Base-by-base conservation (phyloP, 2,329 filamentous ascomycete genomes). In the Paecilomyces variotii region DNA sequence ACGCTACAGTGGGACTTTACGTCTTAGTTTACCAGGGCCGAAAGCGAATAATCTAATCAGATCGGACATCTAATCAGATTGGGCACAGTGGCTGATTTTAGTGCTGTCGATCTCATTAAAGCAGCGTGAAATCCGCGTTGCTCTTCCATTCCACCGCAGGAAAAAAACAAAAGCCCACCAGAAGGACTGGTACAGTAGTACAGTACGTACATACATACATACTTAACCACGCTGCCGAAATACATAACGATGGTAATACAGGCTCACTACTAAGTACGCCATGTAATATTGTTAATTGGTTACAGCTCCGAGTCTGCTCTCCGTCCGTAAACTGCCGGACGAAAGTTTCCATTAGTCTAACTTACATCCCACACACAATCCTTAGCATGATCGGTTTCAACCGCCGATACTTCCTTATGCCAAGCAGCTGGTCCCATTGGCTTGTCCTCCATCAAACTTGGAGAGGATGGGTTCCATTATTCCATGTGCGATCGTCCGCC, bases 11-110 rank as follows among this genome's bases (percentile, higher is more conserved):
- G 39, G 39, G n/a, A 45, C 39, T n/a, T 45, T 45, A 32, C 30
- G 30, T 19, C 30, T 32, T 32, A 10, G 39, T 19, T 19, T 19
- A 19, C 19, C 3, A 32, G 9, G 5, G 14, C 7, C 58, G 49
- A 7, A 60, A 56, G 14, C 49, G 58, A 57, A 24, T 25, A 27
- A 65, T 65, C 64, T 65, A 63, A 67, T 67, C 65, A 63, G 64
- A 66, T 67, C 34, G 25, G 54, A 30, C 61, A 67, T 67, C 65
- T 67, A 66, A 67, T 67, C 65, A 66, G 64, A 67, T 67, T 55
- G 32, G 54, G 50, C n/a, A 52, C 2, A 28, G 50, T 52, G 50
- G 50, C 50, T 14, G 14, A 6, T 26, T 26, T 11, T 26, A 64
- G 60, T 19, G 39, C 10, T 54, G 58, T 64, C 61, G 64, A 61